Evolutionary conservation across 129 eudicot genomes (phyloP), one percentile per base, ranked within the genome.

Genomic region (Smallanthus sonchifolius): DNA sequence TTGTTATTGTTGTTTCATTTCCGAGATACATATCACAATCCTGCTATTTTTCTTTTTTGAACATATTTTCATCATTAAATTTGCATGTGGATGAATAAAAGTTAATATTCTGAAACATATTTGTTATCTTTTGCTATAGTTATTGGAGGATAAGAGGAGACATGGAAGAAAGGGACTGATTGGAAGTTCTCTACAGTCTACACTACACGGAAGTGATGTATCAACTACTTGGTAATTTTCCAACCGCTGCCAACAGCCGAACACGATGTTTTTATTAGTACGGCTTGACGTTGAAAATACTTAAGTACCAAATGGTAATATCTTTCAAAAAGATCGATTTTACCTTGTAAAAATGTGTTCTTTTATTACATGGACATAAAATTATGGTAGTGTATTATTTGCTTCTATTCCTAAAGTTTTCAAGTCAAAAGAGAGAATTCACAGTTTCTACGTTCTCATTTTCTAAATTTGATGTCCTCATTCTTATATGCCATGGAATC

Each of bases 91-190:
- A 34, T 43, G 59, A 32, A 43, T 57, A 45, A 40, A 69, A 17
- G 34, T 51, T 48, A 19, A 49, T 35, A 67, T 67, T 48, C 10
- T 32, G 69, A 73, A 73, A 28, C 57, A n/a, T 9, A 73, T 32
- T 57, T 60, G 30, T 45, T 52, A 57, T 66, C 45, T 45, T 69
- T 44, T 83, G 74, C 67, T 74, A 55, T 74, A 75, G 84, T 70
- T 62, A 83, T 64, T 65, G 75, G 84, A 79, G 77, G 78, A 69
- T 74, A 73, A 54, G 48, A 69, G 78, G 74, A 74, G 82, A 60
- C 79, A 57, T 30, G 61, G 80, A 70, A 56, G 81, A 74, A 81
- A 74, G 80, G 69, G 67, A 78, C 75, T 6, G 67, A 24, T 64
- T 67, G 67, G 69, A 81, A 62, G 74, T 61, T 52, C 42, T 62